phyloP scores from a whole-genome alignment of 192 early-diverging fungal species.

The Entomortierella beljakovae region DNA sequence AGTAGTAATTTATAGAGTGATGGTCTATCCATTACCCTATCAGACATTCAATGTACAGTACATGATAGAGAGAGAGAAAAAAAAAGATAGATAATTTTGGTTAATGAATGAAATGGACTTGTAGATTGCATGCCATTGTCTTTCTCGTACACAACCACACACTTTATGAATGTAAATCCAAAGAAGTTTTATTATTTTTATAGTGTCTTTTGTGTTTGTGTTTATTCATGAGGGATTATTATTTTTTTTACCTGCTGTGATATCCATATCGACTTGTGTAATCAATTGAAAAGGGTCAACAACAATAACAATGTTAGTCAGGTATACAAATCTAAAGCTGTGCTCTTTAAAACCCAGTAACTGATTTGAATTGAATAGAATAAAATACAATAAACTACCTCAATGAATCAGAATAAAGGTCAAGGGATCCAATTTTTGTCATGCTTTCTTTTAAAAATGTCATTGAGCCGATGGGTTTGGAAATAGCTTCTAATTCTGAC shows the following conservation, averaged over 20 bases:
- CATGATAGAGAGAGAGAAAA: not conserved
- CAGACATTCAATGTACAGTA: not conserved
- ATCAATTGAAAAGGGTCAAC: not conserved
- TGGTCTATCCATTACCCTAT: slow-evolving; percentile 45
- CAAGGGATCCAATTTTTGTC: slow-evolving; percentile 40
- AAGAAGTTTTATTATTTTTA: too few relatives aligned
- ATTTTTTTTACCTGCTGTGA: slow-evolving; percentile 30
- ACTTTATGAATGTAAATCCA: too few relatives aligned
- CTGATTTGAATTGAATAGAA: too few relatives aligned
- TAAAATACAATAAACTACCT: slow-evolving; percentile 18
- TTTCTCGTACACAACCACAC: too few relatives aligned
- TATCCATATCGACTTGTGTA: slow-evolving; percentile 43
- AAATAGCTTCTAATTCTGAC: slow-evolving; percentile 32
- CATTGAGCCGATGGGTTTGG: slow-evolving; percentile 39
- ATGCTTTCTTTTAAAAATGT: slow-evolving; percentile 45
- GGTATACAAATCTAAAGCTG: not conserved
- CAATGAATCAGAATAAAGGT: slow-evolving; percentile 32
- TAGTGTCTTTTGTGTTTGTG: too few relatives aligned
- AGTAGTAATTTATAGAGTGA: slow-evolving; percentile 34
- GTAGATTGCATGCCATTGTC: too few relatives aligned
- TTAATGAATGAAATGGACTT: too few relatives aligned
- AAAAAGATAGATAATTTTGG: not conserved
- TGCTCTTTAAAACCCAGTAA: too few relatives aligned
- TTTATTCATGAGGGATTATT: too few relatives aligned
- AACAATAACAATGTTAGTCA: not conserved